phyloP scores from a whole-genome alignment of 768 basidiomycete genomes.

The Hygrophorus russula region DNA sequence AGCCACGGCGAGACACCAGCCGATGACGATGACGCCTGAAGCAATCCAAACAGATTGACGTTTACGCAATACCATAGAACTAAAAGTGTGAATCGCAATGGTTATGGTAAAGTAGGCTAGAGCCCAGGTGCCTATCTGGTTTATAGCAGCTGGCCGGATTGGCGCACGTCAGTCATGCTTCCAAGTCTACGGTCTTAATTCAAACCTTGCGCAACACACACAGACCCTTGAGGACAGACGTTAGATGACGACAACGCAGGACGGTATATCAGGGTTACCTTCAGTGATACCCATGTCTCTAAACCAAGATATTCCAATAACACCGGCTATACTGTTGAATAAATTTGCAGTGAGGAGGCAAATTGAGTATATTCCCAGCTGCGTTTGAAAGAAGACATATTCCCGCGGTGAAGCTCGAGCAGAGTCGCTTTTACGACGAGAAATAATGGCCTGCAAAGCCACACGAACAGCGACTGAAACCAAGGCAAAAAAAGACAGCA shows the following conservation, averaged over 20 bases:
- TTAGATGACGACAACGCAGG: background rate
- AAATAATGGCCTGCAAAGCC: conserved; percentile 31
- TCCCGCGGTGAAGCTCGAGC: conserved; percentile 22
- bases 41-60: conserved; percentile 41
- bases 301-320: conserved; percentile 40
- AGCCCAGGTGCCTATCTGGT: conserved; percentile 51
- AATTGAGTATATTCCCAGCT: conserved; percentile 57
- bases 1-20: conserved; percentile 41
- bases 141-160: conserved; percentile 32
- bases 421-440: conserved; percentile 16
- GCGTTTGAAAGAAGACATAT: conserved; percentile 58
- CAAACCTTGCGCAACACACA: conserved; percentile 53
- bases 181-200: background rate
- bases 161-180: conserved; percentile 1
- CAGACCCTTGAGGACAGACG: conserved; percentile 20
- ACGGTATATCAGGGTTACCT: no score
- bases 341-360: conserved; percentile 53
- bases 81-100: conserved; percentile 60
- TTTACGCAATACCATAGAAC: conserved; percentile 46
- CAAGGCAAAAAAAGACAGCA: conserved; percentile 43
- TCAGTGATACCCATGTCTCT: conserved; percentile 27
- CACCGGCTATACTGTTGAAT: conserved; percentile 38
- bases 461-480: conserved; percentile 37
- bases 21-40: conserved; percentile 27
- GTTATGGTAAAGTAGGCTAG: conserved; percentile 54